A percentile compares a stretch with the other conserved stretches of the same genome.
These are phyloP conservation scores for Coniochaeta pulveracea DNA, from an alignment of 2,329 filamentous ascomycete species.

Conservation along the genomic window DNA sequence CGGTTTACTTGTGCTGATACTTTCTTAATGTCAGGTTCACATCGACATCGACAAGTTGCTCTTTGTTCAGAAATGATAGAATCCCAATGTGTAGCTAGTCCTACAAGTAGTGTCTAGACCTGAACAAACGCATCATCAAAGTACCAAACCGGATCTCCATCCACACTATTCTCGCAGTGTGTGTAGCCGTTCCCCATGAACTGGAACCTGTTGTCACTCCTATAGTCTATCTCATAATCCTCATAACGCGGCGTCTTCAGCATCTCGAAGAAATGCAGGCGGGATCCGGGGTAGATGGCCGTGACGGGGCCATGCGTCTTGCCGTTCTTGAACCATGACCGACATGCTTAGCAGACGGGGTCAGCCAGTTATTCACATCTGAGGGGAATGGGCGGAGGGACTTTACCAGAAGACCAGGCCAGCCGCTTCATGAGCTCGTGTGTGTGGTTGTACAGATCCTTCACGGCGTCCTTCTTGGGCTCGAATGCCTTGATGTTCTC, in stretches of 20 bases:
- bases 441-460: constrained; percentile 36
- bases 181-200: constrained; percentile 2
- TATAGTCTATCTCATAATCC: constrained; percentile 1
- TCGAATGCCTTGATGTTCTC: constrained; percentile 31
- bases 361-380: neutral
- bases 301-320: constrained; percentile 1
- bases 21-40: too few species aligned
- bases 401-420: neutral
- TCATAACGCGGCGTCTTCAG: neutral
- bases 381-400: too few species aligned
- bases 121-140: too few species aligned
- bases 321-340: constrained; percentile 3
- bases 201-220: constrained; percentile 1
- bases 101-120: too few species aligned
- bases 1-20: too few species aligned
- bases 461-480: constrained; percentile 31
- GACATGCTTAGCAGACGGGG: neutral
- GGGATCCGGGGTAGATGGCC: neutral
- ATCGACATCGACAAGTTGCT: too few species aligned
- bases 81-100: too few species aligned
- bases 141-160: too few species aligned
- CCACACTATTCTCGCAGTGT: neutral
- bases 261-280: constrained; percentile 2
- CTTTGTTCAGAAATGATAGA: too few species aligned
- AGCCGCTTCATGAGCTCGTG: constrained; percentile 20